Percentiles rank a stretch among this genome's conserved stretches.
Conservation (phyloP, 2,329 filamentous ascomycete genomes). For the Nannizziopsis barbatae region DNA sequence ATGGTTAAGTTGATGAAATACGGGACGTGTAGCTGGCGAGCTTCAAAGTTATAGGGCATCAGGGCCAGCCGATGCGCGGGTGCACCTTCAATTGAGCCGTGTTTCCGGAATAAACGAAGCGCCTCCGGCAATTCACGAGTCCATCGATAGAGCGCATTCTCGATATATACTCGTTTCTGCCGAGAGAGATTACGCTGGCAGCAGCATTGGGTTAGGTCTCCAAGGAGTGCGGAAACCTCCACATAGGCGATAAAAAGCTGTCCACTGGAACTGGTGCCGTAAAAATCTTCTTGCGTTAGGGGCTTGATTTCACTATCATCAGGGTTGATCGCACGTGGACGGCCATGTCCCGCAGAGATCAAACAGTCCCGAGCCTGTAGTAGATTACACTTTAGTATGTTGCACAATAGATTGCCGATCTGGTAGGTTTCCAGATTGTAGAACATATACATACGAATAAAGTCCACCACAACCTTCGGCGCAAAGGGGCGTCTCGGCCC, state of each 20-base stretch:
- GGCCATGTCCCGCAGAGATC: slow-evolving; percentile 34
- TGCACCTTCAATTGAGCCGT: slow-evolving; percentile 9
- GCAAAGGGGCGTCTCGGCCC: slow-evolving; percentile 26
- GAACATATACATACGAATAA: slow-evolving; percentile 26
- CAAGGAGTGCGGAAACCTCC: slow-evolving; percentile 31
- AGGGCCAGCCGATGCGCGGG: slow-evolving; percentile 12
- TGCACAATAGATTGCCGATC: background rate
- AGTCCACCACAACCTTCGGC: slow-evolving; percentile 36
- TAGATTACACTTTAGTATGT: background rate
- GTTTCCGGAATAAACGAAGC: slow-evolving; percentile 19
- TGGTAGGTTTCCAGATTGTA: background rate
- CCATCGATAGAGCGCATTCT: slow-evolving; percentile 28
- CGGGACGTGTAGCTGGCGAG: slow-evolving; percentile 29
- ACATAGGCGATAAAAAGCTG: slow-evolving; percentile 33
- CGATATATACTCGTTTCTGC: slow-evolving; percentile 19
- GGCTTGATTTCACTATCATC: slow-evolving; percentile 31
- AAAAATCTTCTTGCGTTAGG: slow-evolving; percentile 29
- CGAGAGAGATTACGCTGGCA: slow-evolving; percentile 21
- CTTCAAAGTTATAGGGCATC: slow-evolving; percentile 29
- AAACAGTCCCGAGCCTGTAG: slow-evolving; percentile 29
- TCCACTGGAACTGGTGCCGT: slow-evolving; percentile 20
- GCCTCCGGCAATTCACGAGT: slow-evolving; percentile 25
- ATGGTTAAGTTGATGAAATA: slow-evolving; percentile 35
- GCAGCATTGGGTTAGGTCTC: slow-evolving; percentile 21
- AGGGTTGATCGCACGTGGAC: slow-evolving; percentile 32